These are phyloP conservation scores for Pholiota adiposa DNA, from an alignment of 1,284 basidiomycete genomes.

Conservation along the genomic window DNA sequence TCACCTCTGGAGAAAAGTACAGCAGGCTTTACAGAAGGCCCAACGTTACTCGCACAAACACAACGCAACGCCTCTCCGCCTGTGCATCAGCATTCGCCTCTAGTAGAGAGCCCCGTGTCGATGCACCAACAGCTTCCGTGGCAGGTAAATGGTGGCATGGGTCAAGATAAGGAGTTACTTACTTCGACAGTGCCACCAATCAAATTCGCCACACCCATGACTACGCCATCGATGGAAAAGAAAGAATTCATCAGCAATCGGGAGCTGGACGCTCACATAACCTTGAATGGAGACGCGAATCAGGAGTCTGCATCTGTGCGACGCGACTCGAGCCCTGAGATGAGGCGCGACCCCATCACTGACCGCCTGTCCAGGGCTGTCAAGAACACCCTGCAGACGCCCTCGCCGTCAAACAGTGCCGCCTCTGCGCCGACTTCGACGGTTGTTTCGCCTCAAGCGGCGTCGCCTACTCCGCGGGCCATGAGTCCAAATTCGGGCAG, in stretches of 20 bases:
- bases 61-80: slow-evolving; percentile 10
- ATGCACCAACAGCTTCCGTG: slow-evolving; percentile 8
- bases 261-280: not conserved
- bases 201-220: slow-evolving; percentile 43
- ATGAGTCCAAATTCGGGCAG: slow-evolving; percentile 14
- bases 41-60: slow-evolving; percentile 34
- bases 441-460: not conserved
- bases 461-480: slow-evolving; percentile 3
- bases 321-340: slow-evolving; percentile 24
- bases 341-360: slow-evolving; percentile 38
- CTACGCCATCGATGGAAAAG: slow-evolving; percentile 31
- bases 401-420: not conserved
- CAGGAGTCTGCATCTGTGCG: slow-evolving; percentile 10
- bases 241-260: slow-evolving; percentile 22
- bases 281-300: not conserved
- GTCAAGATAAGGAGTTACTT: slow-evolving; percentile 12
- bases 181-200: slow-evolving; percentile 35
- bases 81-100: slow-evolving; percentile 11
- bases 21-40: slow-evolving; percentile 43
- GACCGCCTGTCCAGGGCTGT: slow-evolving; percentile 44
- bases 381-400: slow-evolving; percentile 25
- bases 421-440: not conserved
- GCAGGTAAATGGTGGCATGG: not conserved
- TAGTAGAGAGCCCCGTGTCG: slow-evolving; percentile 27
- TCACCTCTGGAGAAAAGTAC: slow-evolving; percentile 25